Percentiles rank a stretch among this genome's conserved stretches.
Conservation (phyloP, 805 yeast genomes). For the Saturnispora sanitii region DNA sequence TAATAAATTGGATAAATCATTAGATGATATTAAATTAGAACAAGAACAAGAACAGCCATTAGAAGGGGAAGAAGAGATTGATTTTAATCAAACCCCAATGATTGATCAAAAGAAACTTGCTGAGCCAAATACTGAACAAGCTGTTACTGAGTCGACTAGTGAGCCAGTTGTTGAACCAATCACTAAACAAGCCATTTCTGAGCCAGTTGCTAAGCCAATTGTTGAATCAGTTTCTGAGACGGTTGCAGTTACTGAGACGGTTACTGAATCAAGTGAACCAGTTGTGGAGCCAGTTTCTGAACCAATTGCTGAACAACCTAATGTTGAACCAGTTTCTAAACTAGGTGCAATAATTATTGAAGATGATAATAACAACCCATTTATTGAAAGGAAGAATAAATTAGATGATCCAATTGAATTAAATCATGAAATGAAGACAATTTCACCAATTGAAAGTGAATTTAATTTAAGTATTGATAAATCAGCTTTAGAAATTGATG, state of each 20-base stretch:
- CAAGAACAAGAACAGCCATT: no score
- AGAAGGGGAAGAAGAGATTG: background rate
- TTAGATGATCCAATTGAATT: slow-evolving; percentile 1
- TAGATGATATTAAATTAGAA: background rate
- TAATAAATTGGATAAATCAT: background rate
- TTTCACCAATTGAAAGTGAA: slow-evolving; percentile 2
- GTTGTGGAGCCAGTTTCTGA: no score
- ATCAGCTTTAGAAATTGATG: slow-evolving; percentile 13
- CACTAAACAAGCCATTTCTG: no score
- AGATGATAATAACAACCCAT: slow-evolving; percentile 4
- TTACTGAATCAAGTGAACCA: background rate
- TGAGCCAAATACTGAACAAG: background rate
- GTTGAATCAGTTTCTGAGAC: no score
- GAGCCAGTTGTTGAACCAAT: no score
- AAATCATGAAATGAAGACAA: background rate
- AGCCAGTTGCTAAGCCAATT: no score
- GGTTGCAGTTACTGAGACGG: no score
- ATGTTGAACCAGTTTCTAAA: background rate
- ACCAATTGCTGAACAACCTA: background rate
- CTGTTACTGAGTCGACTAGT: no score
- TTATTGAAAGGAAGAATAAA: slow-evolving; percentile 5
- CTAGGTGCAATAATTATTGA: background rate
- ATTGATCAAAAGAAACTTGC: background rate
- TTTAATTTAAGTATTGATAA: background rate
- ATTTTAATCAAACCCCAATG: background rate